Base-by-base conservation (phyloP, 2,329 filamentous ascomycete genomes). In the Penicillium sclerotiorum region DNA sequence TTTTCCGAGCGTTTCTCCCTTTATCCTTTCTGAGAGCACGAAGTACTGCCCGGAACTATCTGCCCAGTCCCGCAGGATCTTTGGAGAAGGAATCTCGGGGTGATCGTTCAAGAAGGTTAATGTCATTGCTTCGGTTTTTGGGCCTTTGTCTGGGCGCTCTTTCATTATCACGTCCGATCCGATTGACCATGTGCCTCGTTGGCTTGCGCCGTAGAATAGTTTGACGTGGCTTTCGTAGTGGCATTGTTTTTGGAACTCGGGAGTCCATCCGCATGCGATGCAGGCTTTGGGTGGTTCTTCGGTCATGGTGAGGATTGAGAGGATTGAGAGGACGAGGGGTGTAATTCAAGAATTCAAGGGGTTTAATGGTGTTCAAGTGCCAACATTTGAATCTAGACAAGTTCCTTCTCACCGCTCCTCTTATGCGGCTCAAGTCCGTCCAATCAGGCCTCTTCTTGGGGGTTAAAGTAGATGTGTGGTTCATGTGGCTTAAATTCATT, bases 151-250 rank as follows among this genome's bases (percentile, higher is more conserved):
- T 3, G 55, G 50, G 2, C 53, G 55, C 5, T 61, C 58, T 53
- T 62, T 55, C 33, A 60, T 18, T 5, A 60, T 59, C 42, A 55
- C 45, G 48, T 60, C 57, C 2, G 58, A 54, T 2, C 55, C 58
- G 27, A 61, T 57, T 2, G 49, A 53, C 51, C 54, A 61, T 4
- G 55, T 52, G 7, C 55, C 55, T 21, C 53, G 49, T 21, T 17
- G 32, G 23, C 18, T 18, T 43, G 53, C 52, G n/a, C 37, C 47
- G 15, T 54, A 55, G 25, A 59, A 52, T 1, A 60, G 50, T 45
- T 57, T 58, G 27, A 61, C 9, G 32, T 45, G 42, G 42, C 30
- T 45, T 5, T 17, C 9, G 13, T 45, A 45, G 8, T 25, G 20
- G n/a, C 42, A 45, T 4, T 8, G 4, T 1, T 27, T 45, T 37